Conservation (phyloP, 2,329 filamentous ascomycete species). For the Penicillium sp. region DNA sequence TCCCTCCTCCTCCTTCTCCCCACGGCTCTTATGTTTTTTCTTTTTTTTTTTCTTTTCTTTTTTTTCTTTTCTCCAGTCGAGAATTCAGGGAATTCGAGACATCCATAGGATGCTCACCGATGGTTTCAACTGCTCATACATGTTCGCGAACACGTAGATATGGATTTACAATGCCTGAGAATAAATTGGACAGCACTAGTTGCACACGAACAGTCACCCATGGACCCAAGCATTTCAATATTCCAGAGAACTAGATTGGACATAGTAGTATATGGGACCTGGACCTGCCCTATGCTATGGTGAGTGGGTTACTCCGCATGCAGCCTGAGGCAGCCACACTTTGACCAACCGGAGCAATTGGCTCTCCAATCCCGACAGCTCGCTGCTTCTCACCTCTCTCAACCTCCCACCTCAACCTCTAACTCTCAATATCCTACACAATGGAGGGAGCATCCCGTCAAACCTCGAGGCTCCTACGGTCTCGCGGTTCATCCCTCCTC, state of each 20-base stretch:
- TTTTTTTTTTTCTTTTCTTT: neutral
- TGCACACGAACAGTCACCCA: neutral
- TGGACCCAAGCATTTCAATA: too few relatives aligned
- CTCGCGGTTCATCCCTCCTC: conserved; percentile 26
- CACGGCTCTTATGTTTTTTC: too few relatives aligned
- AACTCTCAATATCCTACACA: conserved; percentile 10
- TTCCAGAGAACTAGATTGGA: too few relatives aligned
- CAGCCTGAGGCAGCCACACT: conserved; percentile 31
- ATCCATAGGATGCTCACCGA: neutral
- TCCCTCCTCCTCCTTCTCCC: too few relatives aligned
- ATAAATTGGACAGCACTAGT: neutral
- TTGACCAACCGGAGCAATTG: conserved; percentile 12
- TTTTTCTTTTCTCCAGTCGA: neutral
- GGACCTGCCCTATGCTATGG: too few relatives aligned
- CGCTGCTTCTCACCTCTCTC: neutral
- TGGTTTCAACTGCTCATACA: too few relatives aligned
- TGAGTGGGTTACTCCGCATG: neutral
- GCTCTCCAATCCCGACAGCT: conserved; percentile 15
- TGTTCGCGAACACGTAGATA: too few relatives aligned
- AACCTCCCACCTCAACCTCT: conserved; percentile 1
- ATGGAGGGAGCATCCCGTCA: conserved; percentile 46
- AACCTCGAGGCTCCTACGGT: conserved; percentile 38
- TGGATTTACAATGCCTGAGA: too few relatives aligned
- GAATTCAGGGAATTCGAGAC: neutral
- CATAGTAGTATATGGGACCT: too few relatives aligned